Conservation (phyloP, 2,329 filamentous ascomycete species). For the Penicillium sp. region DNA sequence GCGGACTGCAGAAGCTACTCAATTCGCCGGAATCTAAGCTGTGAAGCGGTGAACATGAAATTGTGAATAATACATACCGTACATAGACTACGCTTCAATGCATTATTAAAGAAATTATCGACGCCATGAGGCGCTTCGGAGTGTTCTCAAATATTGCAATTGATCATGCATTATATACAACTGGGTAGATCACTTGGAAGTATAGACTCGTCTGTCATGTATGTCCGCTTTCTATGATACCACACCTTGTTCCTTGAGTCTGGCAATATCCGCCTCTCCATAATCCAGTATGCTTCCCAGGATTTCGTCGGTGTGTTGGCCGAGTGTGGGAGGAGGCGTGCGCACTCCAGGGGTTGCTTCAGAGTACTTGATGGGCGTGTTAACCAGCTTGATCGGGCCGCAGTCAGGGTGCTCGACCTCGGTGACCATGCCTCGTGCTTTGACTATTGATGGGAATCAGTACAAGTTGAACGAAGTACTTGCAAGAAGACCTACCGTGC, state of each 20-base stretch:
- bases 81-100: background rate
- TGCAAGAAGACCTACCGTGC: slow-evolving; percentile 60
- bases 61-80: background rate
- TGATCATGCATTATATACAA: background rate
- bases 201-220: background rate
- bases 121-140: too few species aligned
- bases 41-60: slow-evolving; percentile 11
- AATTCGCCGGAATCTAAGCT: slow-evolving; percentile 33
- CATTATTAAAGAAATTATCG: too few species aligned
- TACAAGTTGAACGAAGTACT: background rate
- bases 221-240: slow-evolving; percentile 44
- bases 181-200: background rate
- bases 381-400: slow-evolving; percentile 84
- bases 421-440: slow-evolving; percentile 82
- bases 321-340: slow-evolving; percentile 76
- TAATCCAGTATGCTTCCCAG: slow-evolving; percentile 64
- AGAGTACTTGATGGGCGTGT: slow-evolving; percentile 92
- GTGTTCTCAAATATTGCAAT: background rate
- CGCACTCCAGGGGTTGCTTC: slow-evolving; percentile 74
- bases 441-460: slow-evolving; percentile 42
- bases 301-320: slow-evolving; percentile 82
- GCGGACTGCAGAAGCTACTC: slow-evolving; percentile 58
- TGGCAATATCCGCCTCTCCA: slow-evolving; percentile 57
- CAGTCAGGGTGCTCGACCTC: slow-evolving; percentile 81
- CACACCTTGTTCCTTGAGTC: slow-evolving; percentile 65